Evolutionary conservation across 805 yeast species (phyloP).

Genomic region (Starmera quercuum): DNA sequence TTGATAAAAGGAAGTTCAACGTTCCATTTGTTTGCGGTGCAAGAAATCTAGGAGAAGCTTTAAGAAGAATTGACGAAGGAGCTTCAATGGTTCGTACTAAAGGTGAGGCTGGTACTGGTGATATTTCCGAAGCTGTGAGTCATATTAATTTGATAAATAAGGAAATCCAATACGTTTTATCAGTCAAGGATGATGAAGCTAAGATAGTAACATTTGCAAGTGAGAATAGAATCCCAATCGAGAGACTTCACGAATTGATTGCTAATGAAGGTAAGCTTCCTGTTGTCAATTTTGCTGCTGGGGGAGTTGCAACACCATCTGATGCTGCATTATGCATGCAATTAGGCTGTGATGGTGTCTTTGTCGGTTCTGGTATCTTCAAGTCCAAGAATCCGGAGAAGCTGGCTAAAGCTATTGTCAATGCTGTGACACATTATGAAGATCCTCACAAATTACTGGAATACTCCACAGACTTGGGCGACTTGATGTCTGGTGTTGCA

Average conservation of each 20-base stretch:
- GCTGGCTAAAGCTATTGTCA: conserved; percentile 72
- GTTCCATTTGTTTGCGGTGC: conserved; percentile 86
- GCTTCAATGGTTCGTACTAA: conserved; percentile 85
- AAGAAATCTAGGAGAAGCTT: conserved; percentile 72
- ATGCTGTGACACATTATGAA: conserved; percentile 65
- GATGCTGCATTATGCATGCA: conserved; percentile 84
- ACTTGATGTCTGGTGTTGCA: conserved; percentile 67
- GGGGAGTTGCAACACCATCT: conserved; percentile 84
- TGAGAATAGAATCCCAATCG: conserved; percentile 51
- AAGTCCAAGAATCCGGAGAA: conserved; percentile 64
- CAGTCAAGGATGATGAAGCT: conserved; percentile 32
- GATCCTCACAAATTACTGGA: conserved; percentile 55
- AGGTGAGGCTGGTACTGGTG: conserved; percentile 90
- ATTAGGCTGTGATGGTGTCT: conserved; percentile 72
- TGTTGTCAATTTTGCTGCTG: conserved; percentile 83
- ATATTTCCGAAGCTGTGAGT: conserved; percentile 72
- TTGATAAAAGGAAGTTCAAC: conserved; percentile 48
- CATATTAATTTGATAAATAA: conserved; percentile 57
- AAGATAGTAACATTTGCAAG: conserved; percentile 40
- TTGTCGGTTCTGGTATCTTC: conserved; percentile 76
- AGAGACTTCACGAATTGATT: conserved; percentile 41
- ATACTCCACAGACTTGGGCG: conserved; percentile 64
- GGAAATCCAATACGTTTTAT: conserved; percentile 42
- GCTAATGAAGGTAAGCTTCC: conserved; percentile 56
- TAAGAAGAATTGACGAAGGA: conserved; percentile 72